Evolutionary conservation across 805 yeast species (phyloP), one percentile per base, ranked within the genome.

Genomic region (Grigorovia humatica): DNA sequence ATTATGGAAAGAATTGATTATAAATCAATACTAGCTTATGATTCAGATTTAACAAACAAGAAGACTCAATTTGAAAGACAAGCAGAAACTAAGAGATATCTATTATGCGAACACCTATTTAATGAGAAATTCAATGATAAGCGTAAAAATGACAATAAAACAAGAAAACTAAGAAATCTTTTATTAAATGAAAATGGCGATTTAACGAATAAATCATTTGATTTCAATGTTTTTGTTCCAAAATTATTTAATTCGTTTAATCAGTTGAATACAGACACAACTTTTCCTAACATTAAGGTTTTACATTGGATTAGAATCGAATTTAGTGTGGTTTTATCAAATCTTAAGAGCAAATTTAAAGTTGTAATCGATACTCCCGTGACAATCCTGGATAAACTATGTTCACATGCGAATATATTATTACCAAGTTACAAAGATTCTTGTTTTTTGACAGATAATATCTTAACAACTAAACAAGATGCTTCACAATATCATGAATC

Each of bases 241-340:
- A 79, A 80, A 54, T 70, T 70, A 46, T 72, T 87, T 50, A 77
- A 77, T 51, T 77, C 77, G 20, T 76, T 76, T 48, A 74, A 73
- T 49, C 74, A 72, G 54, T 67, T 85, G 20, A 96, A 88, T 60
- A 96, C 98, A 1, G 95, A 91, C 67, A 87, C 96, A 0, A 79
- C 88, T 2, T 83, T 77, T 57, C 78, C 76, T 32, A 81, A 80
- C 58, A 87, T 93, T 55, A 88, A 88, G 67, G 77, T 90, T 6
- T 90, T 86, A 59, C 99, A 91, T 69, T 91, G 98, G 96, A 80
- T 91, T 61, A 93, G 91, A 68, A 78, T 93, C 13, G 83, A 93
- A 54, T 70, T 91, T 50, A 72, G 97, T 48, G 73, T 93, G 35
- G 85, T 95, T 8, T 79, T 77, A 55, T 61, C 74, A 9, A 13